Percentiles rank a stretch among this genome's conserved stretches.
Evolutionary conservation across 2,329 filamentous ascomycete species (phyloP).

Genomic region (Fusarium sublunatum): DNA sequence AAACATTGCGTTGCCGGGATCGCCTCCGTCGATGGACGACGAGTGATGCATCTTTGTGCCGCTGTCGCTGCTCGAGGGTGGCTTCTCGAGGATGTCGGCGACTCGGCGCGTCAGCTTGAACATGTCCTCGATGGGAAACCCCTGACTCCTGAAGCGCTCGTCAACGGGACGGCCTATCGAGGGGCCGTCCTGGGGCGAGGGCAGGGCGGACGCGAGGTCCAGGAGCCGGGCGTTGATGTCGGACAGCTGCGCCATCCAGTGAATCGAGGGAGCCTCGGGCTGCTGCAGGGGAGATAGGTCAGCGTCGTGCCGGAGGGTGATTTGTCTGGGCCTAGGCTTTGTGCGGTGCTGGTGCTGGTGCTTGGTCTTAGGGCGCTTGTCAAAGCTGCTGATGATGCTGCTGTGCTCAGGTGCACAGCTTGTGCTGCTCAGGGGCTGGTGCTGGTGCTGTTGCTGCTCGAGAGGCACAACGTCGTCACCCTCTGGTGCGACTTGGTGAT

Average conservation of each 20-base stretch:
- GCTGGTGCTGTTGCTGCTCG: conserved; percentile 9
- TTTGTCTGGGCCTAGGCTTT: conserved; percentile 46
- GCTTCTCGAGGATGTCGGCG: conserved; percentile 51
- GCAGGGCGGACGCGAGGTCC: conserved; percentile 52
- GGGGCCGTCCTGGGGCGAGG: conserved; percentile 42
- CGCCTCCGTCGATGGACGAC: conserved; percentile 45
- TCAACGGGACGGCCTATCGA: conserved; percentile 35
- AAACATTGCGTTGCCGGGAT: conserved; percentile 54
- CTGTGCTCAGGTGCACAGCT: conserved; percentile 43
- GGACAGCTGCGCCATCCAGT: conserved; percentile 56
- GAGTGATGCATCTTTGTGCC: conserved; percentile 17
- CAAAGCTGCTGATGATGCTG: conserved; percentile 34
- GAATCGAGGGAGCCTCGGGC: conserved; percentile 41
- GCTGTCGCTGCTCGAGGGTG: conserved; percentile 25
- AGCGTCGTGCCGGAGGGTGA: conserved; percentile 46
- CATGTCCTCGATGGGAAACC: conserved; percentile 56
- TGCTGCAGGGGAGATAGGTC: conserved; percentile 35
- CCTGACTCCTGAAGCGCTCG: conserved; percentile 41
- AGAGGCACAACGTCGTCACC: conserved; percentile 34
- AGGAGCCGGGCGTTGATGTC: conserved; percentile 54
- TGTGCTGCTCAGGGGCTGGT: conserved; percentile 23
- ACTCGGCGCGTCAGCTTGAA: conserved; percentile 55
- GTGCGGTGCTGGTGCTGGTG: conserved; percentile 13
- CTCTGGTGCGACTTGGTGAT: conserved; percentile 34
- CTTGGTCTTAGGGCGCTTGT: conserved; percentile 43